These are phyloP conservation scores for Macrophomina phaseolina DNA, from an alignment of 2,329 filamentous ascomycete species.

Conservation along the genomic window DNA sequence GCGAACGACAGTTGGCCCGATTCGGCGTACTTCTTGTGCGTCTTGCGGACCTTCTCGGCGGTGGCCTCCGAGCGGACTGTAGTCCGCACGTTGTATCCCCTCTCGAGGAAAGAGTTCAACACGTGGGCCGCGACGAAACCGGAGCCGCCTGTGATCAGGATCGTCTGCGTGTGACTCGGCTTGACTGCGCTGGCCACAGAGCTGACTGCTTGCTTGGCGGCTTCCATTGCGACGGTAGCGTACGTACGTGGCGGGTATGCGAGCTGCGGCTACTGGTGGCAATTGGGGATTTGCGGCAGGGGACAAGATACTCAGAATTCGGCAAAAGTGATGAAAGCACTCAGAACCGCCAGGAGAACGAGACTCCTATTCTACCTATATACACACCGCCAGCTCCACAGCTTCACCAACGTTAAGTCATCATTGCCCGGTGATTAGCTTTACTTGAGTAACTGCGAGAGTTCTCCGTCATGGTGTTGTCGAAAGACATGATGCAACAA, in stretches of 20 bases:
- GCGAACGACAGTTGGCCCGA: constrained; percentile 50
- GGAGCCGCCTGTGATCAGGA: constrained; percentile 35
- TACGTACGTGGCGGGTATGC: constrained; percentile 4
- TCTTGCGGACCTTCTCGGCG: constrained; percentile 44
- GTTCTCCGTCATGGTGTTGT: constrained; percentile 8
- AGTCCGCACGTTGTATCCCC: constrained; percentile 31
- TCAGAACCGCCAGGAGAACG: background rate
- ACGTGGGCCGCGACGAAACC: constrained; percentile 36
- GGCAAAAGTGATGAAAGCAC: background rate
- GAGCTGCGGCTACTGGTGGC: constrained; percentile 8
- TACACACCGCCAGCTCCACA: constrained; percentile 10
- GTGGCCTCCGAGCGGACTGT: constrained; percentile 31
- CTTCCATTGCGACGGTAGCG: background rate
- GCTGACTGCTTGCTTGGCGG: constrained; percentile 12
- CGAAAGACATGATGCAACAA: constrained; percentile 27
- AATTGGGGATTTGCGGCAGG: constrained; percentile 9
- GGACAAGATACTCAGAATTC: background rate
- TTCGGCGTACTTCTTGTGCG: constrained; percentile 41
- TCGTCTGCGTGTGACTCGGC: constrained; percentile 13
- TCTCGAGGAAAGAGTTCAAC: constrained; percentile 31
- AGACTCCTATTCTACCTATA: constrained; percentile 12
- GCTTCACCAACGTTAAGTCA: background rate
- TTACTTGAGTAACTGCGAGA: constrained; percentile 1
- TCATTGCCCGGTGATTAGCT: constrained; percentile 4
- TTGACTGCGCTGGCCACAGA: constrained; percentile 7